Conservation (phyloP, 2,329 filamentous ascomycete genomes). For the Beauveria sp. region DNA sequence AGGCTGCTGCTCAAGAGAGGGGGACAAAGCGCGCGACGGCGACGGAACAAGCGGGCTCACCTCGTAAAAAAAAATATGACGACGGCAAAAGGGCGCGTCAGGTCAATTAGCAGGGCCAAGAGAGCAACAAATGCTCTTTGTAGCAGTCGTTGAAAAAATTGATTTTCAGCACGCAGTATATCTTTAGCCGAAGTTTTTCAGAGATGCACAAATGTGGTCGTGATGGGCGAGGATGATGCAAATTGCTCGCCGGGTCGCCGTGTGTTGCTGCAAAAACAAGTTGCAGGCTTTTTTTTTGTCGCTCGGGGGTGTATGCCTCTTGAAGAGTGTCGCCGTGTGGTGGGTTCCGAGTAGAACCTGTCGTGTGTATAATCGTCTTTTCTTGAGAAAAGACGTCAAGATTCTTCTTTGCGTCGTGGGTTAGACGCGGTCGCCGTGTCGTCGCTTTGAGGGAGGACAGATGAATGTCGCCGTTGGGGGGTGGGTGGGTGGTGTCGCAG, state of each 20-base stretch:
- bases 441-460: not conserved
- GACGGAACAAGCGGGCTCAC: not conserved
- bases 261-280: not conserved
- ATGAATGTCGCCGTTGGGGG: slow-evolving; percentile 2
- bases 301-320: not conserved
- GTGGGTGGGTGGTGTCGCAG: not conserved
- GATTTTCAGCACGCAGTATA: not conserved
- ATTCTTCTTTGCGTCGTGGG: not conserved
- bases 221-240: not conserved
- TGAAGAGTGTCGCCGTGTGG: not conserved
- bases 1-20: not conserved
- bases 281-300: not conserved
- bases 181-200: not conserved
- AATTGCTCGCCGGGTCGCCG: slow-evolving; percentile 1
- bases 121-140: not conserved
- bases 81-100: slow-evolving; percentile 3
- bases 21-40: slow-evolving; percentile 2
- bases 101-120: not conserved
- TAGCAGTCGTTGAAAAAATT: not conserved
- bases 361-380: not conserved
- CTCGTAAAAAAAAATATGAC: slow-evolving; percentile 2
- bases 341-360: not conserved
- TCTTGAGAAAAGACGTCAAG: not conserved
- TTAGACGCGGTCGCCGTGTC: slow-evolving; percentile 6
- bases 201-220: not conserved